phyloP scores from a whole-genome alignment of 1,284 basidiomycete species.

The Lignosus rhinocerotis region DNA sequence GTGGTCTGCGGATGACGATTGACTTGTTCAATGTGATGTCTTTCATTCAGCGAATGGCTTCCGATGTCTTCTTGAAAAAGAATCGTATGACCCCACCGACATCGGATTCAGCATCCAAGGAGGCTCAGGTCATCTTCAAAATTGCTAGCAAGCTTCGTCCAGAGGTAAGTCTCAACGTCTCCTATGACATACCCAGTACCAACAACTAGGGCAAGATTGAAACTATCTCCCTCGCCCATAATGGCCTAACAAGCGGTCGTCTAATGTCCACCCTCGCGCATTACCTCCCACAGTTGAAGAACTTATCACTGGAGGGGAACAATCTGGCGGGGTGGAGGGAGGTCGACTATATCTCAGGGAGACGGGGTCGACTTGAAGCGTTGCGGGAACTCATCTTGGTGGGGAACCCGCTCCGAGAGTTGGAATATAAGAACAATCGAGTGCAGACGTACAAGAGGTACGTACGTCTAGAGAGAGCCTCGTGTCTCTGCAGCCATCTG shows the following conservation, averaged over 20 bases:
- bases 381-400: conserved; percentile 77
- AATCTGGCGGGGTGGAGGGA: conserved; percentile 66
- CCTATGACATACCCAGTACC: conserved; percentile 5
- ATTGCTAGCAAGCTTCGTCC: conserved; percentile 78
- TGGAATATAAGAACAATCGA: conserved; percentile 56
- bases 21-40: conserved; percentile 1
- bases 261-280: conserved; percentile 57
- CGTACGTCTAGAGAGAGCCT: conserved; percentile 24
- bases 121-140: conserved; percentile 85
- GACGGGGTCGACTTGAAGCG: conserved; percentile 59
- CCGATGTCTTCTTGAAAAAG: conserved; percentile 72
- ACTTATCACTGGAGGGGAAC: conserved; percentile 82
- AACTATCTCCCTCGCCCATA: conserved; percentile 75
- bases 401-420: conserved; percentile 78
- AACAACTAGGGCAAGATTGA: conserved; percentile 48
- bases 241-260: conserved; percentile 48
- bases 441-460: conserved; percentile 67
- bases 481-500: too few relatives aligned
- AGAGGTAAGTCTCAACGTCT: conserved; percentile 46
- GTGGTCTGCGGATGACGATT: neutral
- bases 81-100: conserved; percentile 67
- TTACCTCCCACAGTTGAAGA: conserved; percentile 73
- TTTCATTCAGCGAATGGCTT: conserved; percentile 50
- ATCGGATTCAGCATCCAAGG: conserved; percentile 55
- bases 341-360: conserved; percentile 60